Conservation (phyloP, 305 asterid species). For the Solanum hybrid region DNA sequence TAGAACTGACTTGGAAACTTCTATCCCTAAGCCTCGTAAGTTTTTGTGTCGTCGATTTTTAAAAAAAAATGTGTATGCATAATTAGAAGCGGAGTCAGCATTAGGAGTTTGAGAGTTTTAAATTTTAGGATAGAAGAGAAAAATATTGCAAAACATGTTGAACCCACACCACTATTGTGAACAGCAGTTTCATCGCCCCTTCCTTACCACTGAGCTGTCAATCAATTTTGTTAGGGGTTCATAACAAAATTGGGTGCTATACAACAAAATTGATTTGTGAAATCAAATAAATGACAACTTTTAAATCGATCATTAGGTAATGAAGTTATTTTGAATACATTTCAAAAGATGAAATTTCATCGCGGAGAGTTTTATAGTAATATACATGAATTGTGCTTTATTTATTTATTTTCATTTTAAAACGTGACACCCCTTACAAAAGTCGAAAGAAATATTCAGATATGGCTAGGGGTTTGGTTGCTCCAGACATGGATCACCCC, state of each 20-base stretch:
- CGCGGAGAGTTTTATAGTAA: too few relatives aligned
- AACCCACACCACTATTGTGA: not conserved
- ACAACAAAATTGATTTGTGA: not conserved
- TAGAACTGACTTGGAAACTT: slow-evolving; percentile 56
- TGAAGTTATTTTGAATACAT: too few relatives aligned
- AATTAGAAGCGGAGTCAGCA: rapidly evolving
- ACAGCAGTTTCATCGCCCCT: not conserved
- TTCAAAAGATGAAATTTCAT: not conserved
- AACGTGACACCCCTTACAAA: not conserved
- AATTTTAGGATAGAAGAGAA: not conserved
- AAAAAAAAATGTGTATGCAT: too few relatives aligned
- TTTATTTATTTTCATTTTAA: too few relatives aligned
- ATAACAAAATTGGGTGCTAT: too few relatives aligned
- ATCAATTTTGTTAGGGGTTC: not conserved
- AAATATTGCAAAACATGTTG: not conserved
- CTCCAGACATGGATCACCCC: slow-evolving; percentile 83
- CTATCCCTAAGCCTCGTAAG: slow-evolving; percentile 81
- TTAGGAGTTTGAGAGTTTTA: too few relatives aligned
- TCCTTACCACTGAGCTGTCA: too few relatives aligned
- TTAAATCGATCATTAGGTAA: too few relatives aligned
- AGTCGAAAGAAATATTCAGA: slow-evolving; percentile 24
- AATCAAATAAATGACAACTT: too few relatives aligned
- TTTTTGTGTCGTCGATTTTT: too few relatives aligned
- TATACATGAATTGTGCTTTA: not conserved
- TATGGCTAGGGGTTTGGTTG: slow-evolving; percentile 69